Base-by-base conservation (phyloP, 257 asterid species). In the Rubia yunnanensis region DNA sequence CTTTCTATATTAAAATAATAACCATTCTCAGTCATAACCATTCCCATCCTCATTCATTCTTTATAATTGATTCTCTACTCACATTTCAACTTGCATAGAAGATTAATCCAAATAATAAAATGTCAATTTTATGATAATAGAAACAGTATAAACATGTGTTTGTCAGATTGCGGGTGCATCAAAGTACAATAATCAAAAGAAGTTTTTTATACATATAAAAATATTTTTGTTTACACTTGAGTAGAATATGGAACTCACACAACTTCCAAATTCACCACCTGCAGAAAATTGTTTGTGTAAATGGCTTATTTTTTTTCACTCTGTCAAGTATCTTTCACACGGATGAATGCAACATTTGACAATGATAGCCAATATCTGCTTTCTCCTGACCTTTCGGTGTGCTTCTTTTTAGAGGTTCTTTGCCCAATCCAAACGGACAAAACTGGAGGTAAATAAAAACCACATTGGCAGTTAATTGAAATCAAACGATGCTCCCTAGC, bases 361-460 rank as follows among this genome's bases (percentile, higher is more conserved):
- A 15, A n/a, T 14, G 20, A 5, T n/a, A 15, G 22, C 17, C 52
- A n/a, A n/a, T 13, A 49, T 18, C 20, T 23, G 26, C 44, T 59
- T 28, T 30, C 63, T 30, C 35, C 5, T 1, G 44, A 58, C 41
- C 23, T 14, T 59, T 30, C 18, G 36, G 23, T 46, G 68, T 41
- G 68, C 54, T 63, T 63, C 48, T 8, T 39, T 36, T 23, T 5
- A 11, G 48, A 36, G 32, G 15, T 13, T 4, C 60, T 24, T 49
- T 61, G 35, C 31, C 49, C 36, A 15, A 62, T 50, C n/a, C 57
- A 60, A 50, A 10, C 10, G 52, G 74, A 70, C 74, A 35, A 50
- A 69, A 5, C 38, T 35, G 44, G 53, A 34, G 7, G 5, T 15
- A 11, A 26, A 14, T 44, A 31, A 61, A 70, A 70, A 24, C 68